phyloP scores from a whole-genome alignment of 1,139 yeast species.

The Saccharomyces hybrid region DNA sequence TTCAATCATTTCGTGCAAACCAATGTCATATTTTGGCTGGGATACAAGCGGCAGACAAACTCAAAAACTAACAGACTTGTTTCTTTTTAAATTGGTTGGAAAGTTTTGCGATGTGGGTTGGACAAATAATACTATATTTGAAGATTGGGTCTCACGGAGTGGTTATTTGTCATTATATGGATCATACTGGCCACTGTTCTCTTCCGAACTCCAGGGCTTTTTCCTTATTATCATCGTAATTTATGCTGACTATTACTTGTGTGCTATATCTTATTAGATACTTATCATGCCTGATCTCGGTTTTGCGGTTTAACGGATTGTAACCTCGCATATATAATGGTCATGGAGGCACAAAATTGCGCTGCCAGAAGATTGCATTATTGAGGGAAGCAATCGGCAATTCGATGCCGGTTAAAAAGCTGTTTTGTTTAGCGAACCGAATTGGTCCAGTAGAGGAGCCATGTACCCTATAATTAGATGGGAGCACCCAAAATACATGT shows the following conservation, averaged over 20 bases:
- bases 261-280: neutral
- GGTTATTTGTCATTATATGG: neutral
- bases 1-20: neutral
- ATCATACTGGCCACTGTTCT: neutral
- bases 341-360: neutral
- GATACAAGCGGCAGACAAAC: neutral
- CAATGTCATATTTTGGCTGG: neutral
- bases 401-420: neutral
- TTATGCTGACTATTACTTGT: neutral
- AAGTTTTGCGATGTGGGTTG: neutral
- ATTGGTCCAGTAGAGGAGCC: neutral
- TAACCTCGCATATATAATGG: neutral
- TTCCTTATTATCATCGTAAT: neutral
- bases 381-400: neutral
- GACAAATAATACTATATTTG: neutral
- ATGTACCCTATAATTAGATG: neutral
- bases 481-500: neutral
- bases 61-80: neutral
- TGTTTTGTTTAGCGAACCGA: neutral
- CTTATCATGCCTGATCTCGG: neutral
- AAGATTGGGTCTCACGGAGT: neutral
- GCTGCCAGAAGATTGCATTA: neutral
- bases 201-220: neutral
- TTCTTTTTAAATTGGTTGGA: neutral
- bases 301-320: neutral